These are phyloP conservation scores for Sordariomycetes sp. DNA, from an alignment of 2,329 filamentous ascomycete species.

Conservation along the genomic window DNA sequence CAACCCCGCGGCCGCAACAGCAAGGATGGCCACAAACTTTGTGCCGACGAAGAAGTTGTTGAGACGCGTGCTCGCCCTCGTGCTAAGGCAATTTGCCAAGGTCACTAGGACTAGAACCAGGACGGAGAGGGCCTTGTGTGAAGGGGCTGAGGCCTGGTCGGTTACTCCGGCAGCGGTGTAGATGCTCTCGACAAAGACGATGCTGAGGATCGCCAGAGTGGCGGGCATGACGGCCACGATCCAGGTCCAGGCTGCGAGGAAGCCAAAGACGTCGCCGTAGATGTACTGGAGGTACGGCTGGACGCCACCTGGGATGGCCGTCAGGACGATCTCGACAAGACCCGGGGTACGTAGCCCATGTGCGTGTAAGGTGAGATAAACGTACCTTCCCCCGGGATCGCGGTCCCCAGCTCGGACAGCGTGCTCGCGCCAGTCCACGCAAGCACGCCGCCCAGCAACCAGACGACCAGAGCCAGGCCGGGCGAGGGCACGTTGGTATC, in stretches of 20 bases:
- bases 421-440: constrained; percentile 52
- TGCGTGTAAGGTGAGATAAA: background rate
- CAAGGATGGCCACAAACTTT: constrained; percentile 36
- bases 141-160: constrained; percentile 24
- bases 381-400: constrained; percentile 45
- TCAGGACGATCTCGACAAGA: background rate
- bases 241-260: constrained; percentile 52
- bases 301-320: constrained; percentile 33
- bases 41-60: constrained; percentile 41
- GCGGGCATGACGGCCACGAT: constrained; percentile 52
- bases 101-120: constrained; percentile 30
- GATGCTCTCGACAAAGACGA: constrained; percentile 49
- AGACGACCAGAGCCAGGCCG: constrained; percentile 41
- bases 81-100: constrained; percentile 41
- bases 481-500: constrained; percentile 51
- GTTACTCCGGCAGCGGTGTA: constrained; percentile 36
- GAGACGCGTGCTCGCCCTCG: constrained; percentile 37
- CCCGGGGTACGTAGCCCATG: background rate
- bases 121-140: constrained; percentile 37
- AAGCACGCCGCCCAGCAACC: constrained; percentile 46
- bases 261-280: constrained; percentile 47
- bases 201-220: constrained; percentile 48
- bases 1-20: constrained; percentile 33
- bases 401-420: constrained; percentile 49
- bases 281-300: constrained; percentile 49